Evolutionary conservation across 225 moss, liverwort and hornwort genomes (phyloP).

Genomic region (Bryum argenteum): DNA sequence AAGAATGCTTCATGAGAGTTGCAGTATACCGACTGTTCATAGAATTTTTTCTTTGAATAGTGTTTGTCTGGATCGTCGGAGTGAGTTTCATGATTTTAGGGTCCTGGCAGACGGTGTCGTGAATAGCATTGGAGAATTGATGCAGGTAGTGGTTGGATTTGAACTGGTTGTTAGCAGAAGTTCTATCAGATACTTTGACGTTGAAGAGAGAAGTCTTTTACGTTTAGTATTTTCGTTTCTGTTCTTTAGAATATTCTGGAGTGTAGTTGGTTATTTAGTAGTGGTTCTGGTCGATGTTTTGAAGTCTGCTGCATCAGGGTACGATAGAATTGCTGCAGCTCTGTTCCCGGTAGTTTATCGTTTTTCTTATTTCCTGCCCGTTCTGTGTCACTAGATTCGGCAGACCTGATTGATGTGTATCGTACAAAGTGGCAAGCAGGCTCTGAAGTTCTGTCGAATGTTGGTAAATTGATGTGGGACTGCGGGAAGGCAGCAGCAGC

Average conservation of each 20-base stretch:
- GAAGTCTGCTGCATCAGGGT: constrained; percentile 13
- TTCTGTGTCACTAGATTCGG: constrained; percentile 52
- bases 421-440: constrained; percentile 60
- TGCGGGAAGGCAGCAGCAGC: constrained; percentile 63
- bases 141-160: constrained; percentile 12
- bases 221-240: background rate
- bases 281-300: constrained; percentile 19
- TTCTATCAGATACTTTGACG: constrained; percentile 11
- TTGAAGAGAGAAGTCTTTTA: background rate
- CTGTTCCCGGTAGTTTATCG: constrained; percentile 22
- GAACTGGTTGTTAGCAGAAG: constrained; percentile 28
- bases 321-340: constrained; percentile 1
- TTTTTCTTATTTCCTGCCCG: constrained; percentile 40
- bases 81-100: constrained; percentile 13
- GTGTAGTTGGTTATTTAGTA: constrained; percentile 4
- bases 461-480: constrained; percentile 59
- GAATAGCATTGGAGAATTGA: constrained; percentile 11
- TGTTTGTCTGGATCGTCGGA: constrained; percentile 15
- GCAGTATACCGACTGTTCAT: background rate
- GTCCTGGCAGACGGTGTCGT: background rate
- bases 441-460: constrained; percentile 58
- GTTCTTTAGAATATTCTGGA: background rate
- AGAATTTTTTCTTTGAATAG: background rate
- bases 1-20: constrained; percentile 3
- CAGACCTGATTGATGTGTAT: constrained; percentile 56